phyloP scores from a whole-genome alignment of 176 grass and related monocot genomes.

The Aegilops tauschii region DNA sequence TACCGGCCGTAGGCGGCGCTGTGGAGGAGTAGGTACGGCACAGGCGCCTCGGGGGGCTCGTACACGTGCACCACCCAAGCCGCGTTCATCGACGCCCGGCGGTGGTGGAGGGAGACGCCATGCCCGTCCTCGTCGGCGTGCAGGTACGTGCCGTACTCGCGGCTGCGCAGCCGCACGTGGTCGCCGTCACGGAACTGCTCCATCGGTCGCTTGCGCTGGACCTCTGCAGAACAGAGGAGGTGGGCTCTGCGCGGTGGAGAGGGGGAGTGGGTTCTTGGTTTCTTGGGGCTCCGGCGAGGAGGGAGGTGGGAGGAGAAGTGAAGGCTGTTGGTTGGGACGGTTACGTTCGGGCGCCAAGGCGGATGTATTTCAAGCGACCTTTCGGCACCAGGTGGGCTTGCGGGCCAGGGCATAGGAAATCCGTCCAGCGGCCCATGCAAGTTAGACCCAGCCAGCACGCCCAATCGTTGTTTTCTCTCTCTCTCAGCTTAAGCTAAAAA shows the following conservation, averaged over 20 bases:
- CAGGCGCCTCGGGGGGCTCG: not conserved
- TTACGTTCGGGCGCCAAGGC: no score
- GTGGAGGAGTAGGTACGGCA: not conserved
- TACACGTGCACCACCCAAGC: not conserved
- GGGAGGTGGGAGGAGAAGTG: not conserved
- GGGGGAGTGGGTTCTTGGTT: not conserved
- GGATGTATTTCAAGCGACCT: no score
- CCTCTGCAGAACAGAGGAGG: not conserved
- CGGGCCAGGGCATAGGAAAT: not conserved
- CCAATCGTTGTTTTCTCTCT: no score
- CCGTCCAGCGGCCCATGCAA: no score
- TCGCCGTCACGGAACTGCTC: not conserved
- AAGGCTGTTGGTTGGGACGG: no score
- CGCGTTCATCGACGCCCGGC: not conserved
- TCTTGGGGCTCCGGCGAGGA: no score
- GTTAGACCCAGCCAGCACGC: no score
- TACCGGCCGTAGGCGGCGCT: conserved; percentile 20
- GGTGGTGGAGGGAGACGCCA: not conserved
- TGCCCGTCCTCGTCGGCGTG: conserved; percentile 10
- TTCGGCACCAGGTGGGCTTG: not conserved
- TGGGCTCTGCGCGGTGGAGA: not conserved
- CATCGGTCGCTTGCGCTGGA: not conserved
- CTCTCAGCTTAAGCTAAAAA: no score
- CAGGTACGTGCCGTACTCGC: not conserved
- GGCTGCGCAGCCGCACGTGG: conserved; percentile 12